Base-by-base conservation (phyloP, 352 stramenopile species). In the Phytophthora gonapodyides region DNA sequence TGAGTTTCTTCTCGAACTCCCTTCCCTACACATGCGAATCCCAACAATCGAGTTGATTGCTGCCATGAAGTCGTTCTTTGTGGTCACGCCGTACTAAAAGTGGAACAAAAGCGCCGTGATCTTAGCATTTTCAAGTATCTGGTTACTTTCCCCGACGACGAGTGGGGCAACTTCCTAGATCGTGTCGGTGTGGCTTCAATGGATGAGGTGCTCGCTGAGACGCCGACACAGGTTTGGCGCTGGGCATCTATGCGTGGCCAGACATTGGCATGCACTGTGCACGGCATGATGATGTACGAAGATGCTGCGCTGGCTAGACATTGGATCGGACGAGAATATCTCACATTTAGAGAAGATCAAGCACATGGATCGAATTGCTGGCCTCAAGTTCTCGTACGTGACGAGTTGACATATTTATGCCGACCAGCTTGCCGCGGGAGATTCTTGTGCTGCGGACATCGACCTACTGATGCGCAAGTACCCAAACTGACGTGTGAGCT, bases 381-480 rank as follows among this genome's bases (percentile, higher is more conserved):
- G 83, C 13, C 66, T 95, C 5, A 96, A 96, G 61, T 96, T 96
- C 47, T 91, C 83, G 11, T 95, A 97, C 53, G 82, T 96, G 46
- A 93, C 84, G 8, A 96, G 84, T 81, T 96, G 88, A 55, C 88
- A 96, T 67, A 93, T 95, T 46, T 96, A 96, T 64, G 87, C 84
- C 9, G 79, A 95, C 46, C 84, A 94, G 49, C 73, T 92, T 30
- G 83, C 84, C 12, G 57, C 72, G 6, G 82, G 84, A 36, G 85
- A 96, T 47, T 72, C 72, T 1, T 81, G 84, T 16, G 86, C 88
- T 27, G 92, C 98, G 7, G 97, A 99, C 69, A 99, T 99, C 61
- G 97, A 99, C 50, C 72, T 98, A 21, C 80, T 99, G 2, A 97
- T 99, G 88, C 89, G 96, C 15, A 94, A 97, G 56, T 98, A 98